These are phyloP conservation scores for Mercurialis annua DNA, from an alignment of 345 rosid species.

Conservation along the genomic window DNA sequence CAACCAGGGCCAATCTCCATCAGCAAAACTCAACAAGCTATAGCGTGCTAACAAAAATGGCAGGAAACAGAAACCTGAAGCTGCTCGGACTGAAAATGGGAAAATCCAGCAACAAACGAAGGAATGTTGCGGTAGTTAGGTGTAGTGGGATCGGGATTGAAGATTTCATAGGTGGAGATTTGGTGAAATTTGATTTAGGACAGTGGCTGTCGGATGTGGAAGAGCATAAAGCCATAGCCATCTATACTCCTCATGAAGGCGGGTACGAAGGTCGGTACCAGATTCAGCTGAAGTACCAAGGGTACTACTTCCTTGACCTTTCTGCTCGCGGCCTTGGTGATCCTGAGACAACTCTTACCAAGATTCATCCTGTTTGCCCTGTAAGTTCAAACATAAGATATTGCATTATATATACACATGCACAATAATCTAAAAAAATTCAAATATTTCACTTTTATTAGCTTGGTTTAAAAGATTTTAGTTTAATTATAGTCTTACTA, in stretches of 20 bases:
- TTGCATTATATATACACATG: neutral
- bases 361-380: conserved; percentile 87
- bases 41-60: neutral
- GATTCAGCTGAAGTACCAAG: conserved; percentile 58
- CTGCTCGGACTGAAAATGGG: neutral
- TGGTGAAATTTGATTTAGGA: conserved; percentile 60
- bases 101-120: conserved; percentile 4
- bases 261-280: conserved; percentile 93
- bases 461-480: no score
- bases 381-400: conserved; percentile 30
- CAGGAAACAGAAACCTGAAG: neutral
- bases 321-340: conserved; percentile 94
- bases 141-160: conserved; percentile 40
- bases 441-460: no score
- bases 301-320: conserved; percentile 91
- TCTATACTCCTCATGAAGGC: conserved; percentile 89
- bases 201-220: conserved; percentile 83
- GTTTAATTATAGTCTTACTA: no score
- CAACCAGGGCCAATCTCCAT: conserved; percentile 16
- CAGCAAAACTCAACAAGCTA: conserved; percentile 2
- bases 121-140: conserved; percentile 22
- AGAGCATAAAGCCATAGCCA: conserved; percentile 80
- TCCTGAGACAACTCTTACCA: conserved; percentile 86
- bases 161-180: conserved; percentile 86
- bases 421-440: no score